These are phyloP conservation scores for Echinochloa phyllopogon DNA, from an alignment of 176 grass and related monocot species.

Conservation along the genomic window DNA sequence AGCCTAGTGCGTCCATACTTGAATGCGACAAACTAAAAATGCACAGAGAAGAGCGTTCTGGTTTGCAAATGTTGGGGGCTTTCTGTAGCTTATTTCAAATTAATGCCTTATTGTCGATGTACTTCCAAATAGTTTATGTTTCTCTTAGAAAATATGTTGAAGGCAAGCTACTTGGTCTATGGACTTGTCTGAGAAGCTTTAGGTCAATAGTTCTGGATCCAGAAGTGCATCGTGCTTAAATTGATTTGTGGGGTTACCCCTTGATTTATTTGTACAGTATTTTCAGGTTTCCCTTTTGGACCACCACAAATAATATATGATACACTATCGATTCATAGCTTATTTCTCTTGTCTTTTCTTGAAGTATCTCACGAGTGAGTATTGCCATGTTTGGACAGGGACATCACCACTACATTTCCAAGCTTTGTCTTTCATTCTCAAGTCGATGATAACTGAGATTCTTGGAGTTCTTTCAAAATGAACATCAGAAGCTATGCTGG, in stretches of 20 bases:
- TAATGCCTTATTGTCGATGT: conserved; percentile 18
- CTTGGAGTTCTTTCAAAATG: conserved; percentile 15
- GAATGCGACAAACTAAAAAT: conserved; percentile 21
- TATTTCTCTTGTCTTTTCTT: conserved; percentile 5
- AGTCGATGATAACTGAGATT: conserved; percentile 59
- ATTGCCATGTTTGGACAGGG: conserved; percentile 44
- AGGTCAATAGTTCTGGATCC: background rate
- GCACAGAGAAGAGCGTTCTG: background rate
- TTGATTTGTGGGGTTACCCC: too few species aligned
- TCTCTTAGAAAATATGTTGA: background rate
- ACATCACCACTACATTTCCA: conserved; percentile 72
- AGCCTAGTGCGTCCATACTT: background rate
- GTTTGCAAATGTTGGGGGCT: conserved; percentile 27
- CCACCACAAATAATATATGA: background rate
- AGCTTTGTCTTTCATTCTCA: conserved; percentile 76
- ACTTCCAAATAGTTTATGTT: conserved; percentile 12
- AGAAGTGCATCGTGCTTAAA: background rate
- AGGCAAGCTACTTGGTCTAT: background rate
- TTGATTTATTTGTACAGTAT: background rate
- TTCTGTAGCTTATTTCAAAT: background rate
- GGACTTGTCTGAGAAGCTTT: background rate
- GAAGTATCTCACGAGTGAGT: conserved; percentile 32
- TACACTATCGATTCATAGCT: background rate
- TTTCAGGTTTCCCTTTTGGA: background rate
- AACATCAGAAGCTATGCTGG: conserved; percentile 38